Percentiles rank a stretch among this genome's conserved stretches.
phyloP scores from a whole-genome alignment of 1,284 basidiomycete species.

The Mrakiaceae sp. region DNA sequence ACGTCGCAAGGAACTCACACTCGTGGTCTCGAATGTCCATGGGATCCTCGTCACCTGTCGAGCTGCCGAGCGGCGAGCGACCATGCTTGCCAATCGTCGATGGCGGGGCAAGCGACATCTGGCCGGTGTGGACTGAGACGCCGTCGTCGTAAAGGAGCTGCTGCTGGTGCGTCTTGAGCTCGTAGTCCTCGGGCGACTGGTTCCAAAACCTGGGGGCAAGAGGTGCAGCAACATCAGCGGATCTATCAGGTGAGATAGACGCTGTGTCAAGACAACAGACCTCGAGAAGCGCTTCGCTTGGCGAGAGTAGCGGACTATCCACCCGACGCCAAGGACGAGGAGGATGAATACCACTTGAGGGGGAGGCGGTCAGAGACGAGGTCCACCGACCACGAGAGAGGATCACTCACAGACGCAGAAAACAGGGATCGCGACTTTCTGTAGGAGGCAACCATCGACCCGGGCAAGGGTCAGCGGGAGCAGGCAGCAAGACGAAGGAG shows the following conservation, averaged over 20 bases:
- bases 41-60: too few relatives aligned
- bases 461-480: not conserved
- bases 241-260: too few relatives aligned
- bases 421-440: too few relatives aligned
- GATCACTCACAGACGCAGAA: not conserved
- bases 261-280: too few relatives aligned
- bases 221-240: too few relatives aligned
- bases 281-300: not conserved
- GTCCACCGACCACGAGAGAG: not conserved
- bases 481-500: not conserved
- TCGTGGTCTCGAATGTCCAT: too few relatives aligned
- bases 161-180: constrained; percentile 3
- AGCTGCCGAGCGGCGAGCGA: too few relatives aligned
- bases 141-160: not conserved
- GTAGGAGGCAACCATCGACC: not conserved
- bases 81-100: too few relatives aligned
- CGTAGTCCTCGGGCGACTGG: not conserved
- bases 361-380: not conserved
- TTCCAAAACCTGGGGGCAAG: not conserved
- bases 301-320: constrained; percentile 4
- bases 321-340: not conserved
- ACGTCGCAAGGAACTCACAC: too few relatives aligned
- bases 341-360: constrained; percentile 1
- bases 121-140: too few relatives aligned
- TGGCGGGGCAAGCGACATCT: too few relatives aligned